Conservation (phyloP, 192 early-diverging fungal species). For the Gonapodya prolifera region DNA sequence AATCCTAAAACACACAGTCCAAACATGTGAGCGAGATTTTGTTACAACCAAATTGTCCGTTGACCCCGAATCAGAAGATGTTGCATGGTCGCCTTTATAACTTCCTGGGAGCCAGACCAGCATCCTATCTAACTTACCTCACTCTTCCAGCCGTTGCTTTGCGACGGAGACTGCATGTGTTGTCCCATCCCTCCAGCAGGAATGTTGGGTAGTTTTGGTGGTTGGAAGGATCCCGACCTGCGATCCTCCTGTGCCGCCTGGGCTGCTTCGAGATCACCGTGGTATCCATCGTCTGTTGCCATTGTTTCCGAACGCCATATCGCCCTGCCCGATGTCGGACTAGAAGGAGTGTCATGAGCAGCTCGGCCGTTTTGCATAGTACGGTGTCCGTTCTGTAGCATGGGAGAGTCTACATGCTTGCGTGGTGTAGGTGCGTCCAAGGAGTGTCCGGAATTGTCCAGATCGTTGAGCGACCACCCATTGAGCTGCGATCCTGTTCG, state of each 20-base stretch:
- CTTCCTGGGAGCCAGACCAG: too few species aligned
- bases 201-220: neutral
- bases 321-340: too few species aligned
- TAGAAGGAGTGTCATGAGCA: too few species aligned
- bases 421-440: too few species aligned
- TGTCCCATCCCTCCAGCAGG: neutral
- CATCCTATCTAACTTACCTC: too few species aligned
- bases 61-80: too few species aligned
- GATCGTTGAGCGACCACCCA: neutral
- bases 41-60: too few species aligned
- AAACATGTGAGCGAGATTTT: too few species aligned
- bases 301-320: neutral
- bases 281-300: neutral
- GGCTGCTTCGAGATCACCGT: neutral
- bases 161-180: too few species aligned
- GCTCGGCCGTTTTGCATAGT: neutral
- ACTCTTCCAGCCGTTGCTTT: too few species aligned
- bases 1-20: too few species aligned
- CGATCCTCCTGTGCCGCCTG: neutral
- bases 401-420: neutral
- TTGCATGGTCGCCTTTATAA: too few species aligned
- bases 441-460: neutral
- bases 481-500: neutral
- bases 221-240: neutral
- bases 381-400: neutral